These are phyloP conservation scores for Pichia inconspicua DNA, from an alignment of 1,139 yeast species.

Conservation along the genomic window DNA sequence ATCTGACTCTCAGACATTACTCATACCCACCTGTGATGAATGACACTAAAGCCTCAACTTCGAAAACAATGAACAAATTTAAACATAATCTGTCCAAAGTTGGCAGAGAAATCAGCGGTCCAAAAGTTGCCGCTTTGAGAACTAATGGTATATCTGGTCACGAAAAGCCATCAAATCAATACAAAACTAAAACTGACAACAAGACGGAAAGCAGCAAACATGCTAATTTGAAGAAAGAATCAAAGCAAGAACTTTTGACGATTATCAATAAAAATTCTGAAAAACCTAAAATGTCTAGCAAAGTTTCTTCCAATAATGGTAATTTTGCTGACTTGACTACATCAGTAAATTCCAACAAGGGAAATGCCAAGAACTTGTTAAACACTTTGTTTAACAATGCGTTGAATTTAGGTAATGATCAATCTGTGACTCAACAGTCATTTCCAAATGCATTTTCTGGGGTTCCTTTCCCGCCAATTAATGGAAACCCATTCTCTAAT, in stretches of 20 bases:
- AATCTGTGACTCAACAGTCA: background rate
- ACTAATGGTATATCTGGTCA: background rate
- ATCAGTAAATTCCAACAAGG: background rate
- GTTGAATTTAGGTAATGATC: constrained; percentile 28
- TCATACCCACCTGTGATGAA: constrained; percentile 48
- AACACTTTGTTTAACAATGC: constrained; percentile 27
- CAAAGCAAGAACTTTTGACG: constrained; percentile 7
- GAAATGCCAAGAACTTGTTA: constrained; percentile 22
- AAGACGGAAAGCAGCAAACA: constrained; percentile 1
- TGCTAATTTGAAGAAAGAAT: constrained; percentile 14
- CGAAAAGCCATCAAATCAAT: background rate
- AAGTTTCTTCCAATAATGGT: background rate
- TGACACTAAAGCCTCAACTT: background rate
- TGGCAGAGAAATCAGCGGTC: background rate
- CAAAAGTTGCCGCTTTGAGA: background rate
- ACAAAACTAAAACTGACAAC: constrained; percentile 8
- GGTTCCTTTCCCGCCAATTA: background rate
- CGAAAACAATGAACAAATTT: background rate
- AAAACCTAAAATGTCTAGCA: background rate
- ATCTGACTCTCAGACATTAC: constrained; percentile 65
- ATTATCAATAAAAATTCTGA: constrained; percentile 1
- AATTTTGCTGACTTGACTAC: background rate
- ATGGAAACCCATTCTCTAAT: constrained; percentile 4
- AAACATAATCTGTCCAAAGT: background rate
- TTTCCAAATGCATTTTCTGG: background rate